Evolutionary conservation across 805 yeast genomes (phyloP).

Genomic region (Yamadazyma endophytica): DNA sequence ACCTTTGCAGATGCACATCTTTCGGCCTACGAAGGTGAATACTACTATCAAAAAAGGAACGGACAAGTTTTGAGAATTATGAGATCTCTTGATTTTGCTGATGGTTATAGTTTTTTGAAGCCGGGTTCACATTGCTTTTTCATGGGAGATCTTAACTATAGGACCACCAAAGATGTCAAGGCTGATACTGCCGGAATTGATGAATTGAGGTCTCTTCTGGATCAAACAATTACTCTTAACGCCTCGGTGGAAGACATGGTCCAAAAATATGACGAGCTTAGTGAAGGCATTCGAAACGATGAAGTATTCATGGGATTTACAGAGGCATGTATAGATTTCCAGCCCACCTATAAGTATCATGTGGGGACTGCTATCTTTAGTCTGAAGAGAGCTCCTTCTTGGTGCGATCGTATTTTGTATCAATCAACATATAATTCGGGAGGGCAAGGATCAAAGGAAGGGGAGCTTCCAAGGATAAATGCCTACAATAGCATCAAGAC

Average conservation of each 20-base stretch:
- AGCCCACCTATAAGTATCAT: conserved; percentile 76
- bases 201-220: conserved; percentile 21
- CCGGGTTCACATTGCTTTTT: conserved; percentile 60
- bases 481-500: conserved; percentile 48
- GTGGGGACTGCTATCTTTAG: conserved; percentile 50
- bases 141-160: conserved; percentile 83
- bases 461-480: conserved; percentile 20
- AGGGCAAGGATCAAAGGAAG: conserved; percentile 1
- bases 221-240: conserved; percentile 13
- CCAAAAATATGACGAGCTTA: conserved; percentile 48
- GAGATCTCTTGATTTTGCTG: conserved; percentile 53
- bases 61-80: conserved; percentile 46
- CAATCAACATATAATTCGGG: conserved; percentile 33
- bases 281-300: conserved; percentile 33
- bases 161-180: conserved; percentile 38
- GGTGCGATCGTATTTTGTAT: conserved; percentile 85
- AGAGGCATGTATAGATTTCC: conserved; percentile 63
- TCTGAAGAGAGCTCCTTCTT: conserved; percentile 66
- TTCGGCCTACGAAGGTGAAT: conserved; percentile 71
- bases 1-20: conserved; percentile 72
- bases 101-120: conserved; percentile 49
- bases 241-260: conserved; percentile 17
- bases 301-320: conserved; percentile 57
- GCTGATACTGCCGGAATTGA: conserved; percentile 5
- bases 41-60: conserved; percentile 46